These are phyloP conservation scores for Aspergillus taichungensis DNA, from an alignment of 495 filamentous ascomycete genomes.

Conservation along the genomic window DNA sequence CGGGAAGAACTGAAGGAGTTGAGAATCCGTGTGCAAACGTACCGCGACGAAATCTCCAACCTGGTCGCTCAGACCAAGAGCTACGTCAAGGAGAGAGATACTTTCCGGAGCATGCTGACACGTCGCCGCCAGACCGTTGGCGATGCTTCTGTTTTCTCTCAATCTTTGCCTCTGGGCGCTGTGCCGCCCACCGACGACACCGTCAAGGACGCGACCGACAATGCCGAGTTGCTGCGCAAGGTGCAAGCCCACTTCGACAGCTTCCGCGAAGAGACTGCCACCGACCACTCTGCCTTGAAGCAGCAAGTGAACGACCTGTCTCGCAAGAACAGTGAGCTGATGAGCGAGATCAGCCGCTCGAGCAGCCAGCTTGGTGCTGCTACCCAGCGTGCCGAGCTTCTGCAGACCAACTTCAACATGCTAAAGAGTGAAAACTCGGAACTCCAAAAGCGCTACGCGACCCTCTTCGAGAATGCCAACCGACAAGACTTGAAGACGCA, in stretches of 20 bases:
- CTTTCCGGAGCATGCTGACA: constrained; percentile 89
- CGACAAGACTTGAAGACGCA: constrained; percentile 86
- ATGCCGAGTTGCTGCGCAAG: constrained; percentile 66
- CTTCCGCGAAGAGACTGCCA: constrained; percentile 74
- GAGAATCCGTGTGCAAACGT: constrained; percentile 50
- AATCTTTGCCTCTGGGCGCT: constrained; percentile 45
- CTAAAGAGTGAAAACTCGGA: constrained; percentile 76
- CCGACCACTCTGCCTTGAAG: constrained; percentile 70
- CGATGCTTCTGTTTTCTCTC: constrained; percentile 58
- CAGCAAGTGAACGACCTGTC: constrained; percentile 79
- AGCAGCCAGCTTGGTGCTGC: constrained; percentile 74
- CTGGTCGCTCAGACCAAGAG: constrained; percentile 76
- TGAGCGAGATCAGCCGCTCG: constrained; percentile 67
- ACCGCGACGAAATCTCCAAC: constrained; percentile 66
- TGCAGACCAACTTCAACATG: constrained; percentile 79
- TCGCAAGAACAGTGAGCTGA: constrained; percentile 67
- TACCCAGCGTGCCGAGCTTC: constrained; percentile 75
- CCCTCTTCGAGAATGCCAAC: constrained; percentile 68
- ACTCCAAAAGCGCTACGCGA: constrained; percentile 68
- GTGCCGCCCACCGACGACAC: constrained; percentile 32
- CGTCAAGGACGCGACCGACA: constrained; percentile 45
- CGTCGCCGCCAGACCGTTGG: constrained; percentile 54
- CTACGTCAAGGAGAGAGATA: constrained; percentile 90
- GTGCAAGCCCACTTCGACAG: constrained; percentile 84
- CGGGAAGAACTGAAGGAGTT: constrained; percentile 64